Base-by-base conservation (phyloP, 306 rosid genomes). In the Quercus parvula region DNA sequence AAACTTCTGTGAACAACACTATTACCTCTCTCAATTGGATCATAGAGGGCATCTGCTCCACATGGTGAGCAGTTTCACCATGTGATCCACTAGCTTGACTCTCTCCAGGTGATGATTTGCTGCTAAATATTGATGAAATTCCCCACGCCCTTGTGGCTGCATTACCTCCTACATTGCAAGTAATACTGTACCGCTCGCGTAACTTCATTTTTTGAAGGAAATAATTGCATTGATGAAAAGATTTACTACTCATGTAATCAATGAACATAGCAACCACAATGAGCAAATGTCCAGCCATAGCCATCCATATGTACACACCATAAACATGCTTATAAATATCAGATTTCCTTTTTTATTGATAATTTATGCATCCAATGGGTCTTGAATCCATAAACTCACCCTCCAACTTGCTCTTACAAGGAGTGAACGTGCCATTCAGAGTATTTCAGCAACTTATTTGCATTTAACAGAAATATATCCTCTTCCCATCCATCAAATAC, bases 21-120 rank as follows among this genome's bases (percentile, higher is more conserved):
- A 54, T 66, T 81, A 87, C 90, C 88, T 79, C 88, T 79, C 77
- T 84, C 81, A 87, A 77, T 35, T 74, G 78, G 81, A 84, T 87
- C 51, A 7, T 74, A 28, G 90, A 73, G 76, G 76, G 87, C 52
- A 70, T 38, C 24, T 64, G 77, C 55, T 84, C 83, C n/a, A 75
- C 70, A 70, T 57, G 49, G 56, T 56, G 74, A 79, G 56, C 78
- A 33, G 72, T 77, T 70, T 84, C 84, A 61, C 46, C 75, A 62
- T n/a, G 67, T 61, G 81, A 69, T 62, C 51, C 62, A 71, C 63
- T 82, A 41, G 62, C 66, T 62, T 22, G 57, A 62, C 64, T 57
- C 56, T 57, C 83, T 73, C 41, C 81, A 41, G 84, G 59, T 10
- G 79, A 59, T 31, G 67, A 55, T 69, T 56, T 74, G 70, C 63